Evolutionary conservation across 2,329 filamentous ascomycete genomes (phyloP).

Genomic region (Calonectria hongkongensis): DNA sequence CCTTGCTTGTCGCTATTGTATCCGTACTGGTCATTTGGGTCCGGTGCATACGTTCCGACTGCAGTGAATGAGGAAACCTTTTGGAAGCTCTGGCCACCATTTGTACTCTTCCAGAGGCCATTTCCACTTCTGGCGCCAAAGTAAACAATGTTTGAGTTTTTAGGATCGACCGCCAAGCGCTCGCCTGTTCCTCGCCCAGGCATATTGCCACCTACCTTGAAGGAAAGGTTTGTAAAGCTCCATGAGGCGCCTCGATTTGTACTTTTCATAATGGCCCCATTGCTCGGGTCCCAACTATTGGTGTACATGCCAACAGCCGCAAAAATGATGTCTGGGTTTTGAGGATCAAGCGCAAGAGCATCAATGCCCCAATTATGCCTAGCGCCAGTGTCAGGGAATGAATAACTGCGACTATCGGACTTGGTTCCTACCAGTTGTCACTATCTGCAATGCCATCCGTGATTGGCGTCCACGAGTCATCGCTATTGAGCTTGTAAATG

Average conservation of each 20-base stretch:
- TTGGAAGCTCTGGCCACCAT: constrained; percentile 72
- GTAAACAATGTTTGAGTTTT: constrained; percentile 73
- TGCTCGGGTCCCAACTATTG: constrained; percentile 75
- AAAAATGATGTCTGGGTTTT: constrained; percentile 71
- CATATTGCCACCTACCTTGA: constrained; percentile 79
- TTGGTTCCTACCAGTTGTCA: constrained; percentile 63
- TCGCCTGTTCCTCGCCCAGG: constrained; percentile 76
- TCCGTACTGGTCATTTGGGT: constrained; percentile 66
- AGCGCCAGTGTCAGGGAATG: not conserved
- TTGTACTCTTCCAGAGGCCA: constrained; percentile 75
- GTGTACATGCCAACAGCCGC: constrained; percentile 75
- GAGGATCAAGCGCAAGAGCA: constrained; percentile 73
- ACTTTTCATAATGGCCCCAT: constrained; percentile 72
- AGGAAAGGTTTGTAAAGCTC: constrained; percentile 68
- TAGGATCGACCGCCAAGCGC: constrained; percentile 74
- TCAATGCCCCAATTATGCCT: constrained; percentile 76
- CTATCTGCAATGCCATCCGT: constrained; percentile 67
- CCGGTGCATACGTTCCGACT: constrained; percentile 68
- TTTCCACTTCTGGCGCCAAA: constrained; percentile 76
- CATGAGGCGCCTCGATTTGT: constrained; percentile 73
- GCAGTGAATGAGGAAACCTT: constrained; percentile 72
- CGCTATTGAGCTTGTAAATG: constrained; percentile 72
- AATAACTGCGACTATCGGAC: not conserved
- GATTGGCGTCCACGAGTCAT: constrained; percentile 64
- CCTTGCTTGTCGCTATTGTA: constrained; percentile 68